Evolutionary conservation across 306 rosid genomes (phyloP), one percentile per base, ranked within the genome.

Genomic region (Trifolium fragiferum): DNA sequence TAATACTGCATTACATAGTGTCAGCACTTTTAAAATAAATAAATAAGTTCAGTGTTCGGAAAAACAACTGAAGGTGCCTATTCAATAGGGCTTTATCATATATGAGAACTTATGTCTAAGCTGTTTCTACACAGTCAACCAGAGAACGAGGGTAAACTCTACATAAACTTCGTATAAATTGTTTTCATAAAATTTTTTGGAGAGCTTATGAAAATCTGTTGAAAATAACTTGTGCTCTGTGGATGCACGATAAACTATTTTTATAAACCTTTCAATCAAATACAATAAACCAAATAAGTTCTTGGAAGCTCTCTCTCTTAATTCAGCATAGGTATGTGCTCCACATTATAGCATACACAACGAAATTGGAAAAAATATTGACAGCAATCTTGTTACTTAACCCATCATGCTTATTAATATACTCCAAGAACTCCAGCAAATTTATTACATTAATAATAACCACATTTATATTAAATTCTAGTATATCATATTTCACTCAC

Each of bases 381-480:
- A 21, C 62, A 55, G 10, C 54, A 60, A 70, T 53, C 32, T 16
- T 21, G 38, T 50, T 50, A 19, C 57, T 27, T n/a, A 62, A 53
- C 21, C 20, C 59, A 64, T 25, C 73, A 63, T 3, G 43, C 14
- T 53, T 18, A 65, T 16, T 63, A 43, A 35, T 35, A 32, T 19
- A 58, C 2, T 25, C 27, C 27, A 25, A 25, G 27, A 25, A 25
- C 27, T 25, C 3, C 27, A 25, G 27, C 27, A 25, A 25, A 25
- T 25, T 25, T 25, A 25, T 25, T 25, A 25, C 27, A 25, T 25
- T 25, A 25, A 1, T 25, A 25, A 37, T 8, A 37, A 32, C 43
- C 5, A n/a, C 68, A 46, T 71, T 37, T 50, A 27, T 41, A 32
- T 38, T 15, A 66, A 66, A 72, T 50, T 65, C 61, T 18, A 18